Evolutionary conservation across 169 alveolate genomes (phyloP).

Genomic region (Cryptosporidium sp.): DNA sequence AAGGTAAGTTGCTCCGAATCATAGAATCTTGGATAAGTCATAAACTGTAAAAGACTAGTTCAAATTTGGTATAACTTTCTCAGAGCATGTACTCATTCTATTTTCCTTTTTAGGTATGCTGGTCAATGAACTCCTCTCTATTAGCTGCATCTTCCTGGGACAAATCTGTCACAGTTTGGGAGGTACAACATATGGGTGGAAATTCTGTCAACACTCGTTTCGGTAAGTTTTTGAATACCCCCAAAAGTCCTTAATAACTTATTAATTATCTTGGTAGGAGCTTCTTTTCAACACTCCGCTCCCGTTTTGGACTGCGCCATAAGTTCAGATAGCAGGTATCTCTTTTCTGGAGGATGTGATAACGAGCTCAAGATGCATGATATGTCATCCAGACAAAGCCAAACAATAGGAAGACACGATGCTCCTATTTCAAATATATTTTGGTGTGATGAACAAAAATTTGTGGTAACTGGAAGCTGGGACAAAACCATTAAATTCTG

Average conservation of each 20-base stretch:
- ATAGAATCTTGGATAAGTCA: neutral
- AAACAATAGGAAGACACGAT: constrained; percentile 74
- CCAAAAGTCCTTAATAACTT: neutral
- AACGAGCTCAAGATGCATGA: constrained; percentile 76
- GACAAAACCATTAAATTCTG: constrained; percentile 77
- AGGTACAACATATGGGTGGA: constrained; percentile 76
- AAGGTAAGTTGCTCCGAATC: constrained; percentile 28
- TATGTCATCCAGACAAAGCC: constrained; percentile 72
- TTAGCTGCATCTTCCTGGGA: constrained; percentile 78
- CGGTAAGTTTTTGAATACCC: constrained; percentile 30
- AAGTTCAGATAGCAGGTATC: constrained; percentile 78
- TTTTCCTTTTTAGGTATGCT: constrained; percentile 44
- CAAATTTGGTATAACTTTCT: neutral
- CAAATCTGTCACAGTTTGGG: constrained; percentile 75
- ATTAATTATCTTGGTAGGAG: neutral
- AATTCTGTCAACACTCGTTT: constrained; percentile 71
- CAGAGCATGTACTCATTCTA: neutral
- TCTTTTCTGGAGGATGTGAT: constrained; percentile 82
- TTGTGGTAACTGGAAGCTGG: constrained; percentile 82
- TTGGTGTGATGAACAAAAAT: constrained; percentile 80
- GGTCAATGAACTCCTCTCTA: constrained; percentile 75
- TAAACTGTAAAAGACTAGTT: neutral
- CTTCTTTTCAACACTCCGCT: constrained; percentile 78
- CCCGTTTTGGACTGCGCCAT: constrained; percentile 81
- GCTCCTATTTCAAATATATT: constrained; percentile 79